phyloP scores from a whole-genome alignment of 163 green algal species.

The Volvox carteri region DNA sequence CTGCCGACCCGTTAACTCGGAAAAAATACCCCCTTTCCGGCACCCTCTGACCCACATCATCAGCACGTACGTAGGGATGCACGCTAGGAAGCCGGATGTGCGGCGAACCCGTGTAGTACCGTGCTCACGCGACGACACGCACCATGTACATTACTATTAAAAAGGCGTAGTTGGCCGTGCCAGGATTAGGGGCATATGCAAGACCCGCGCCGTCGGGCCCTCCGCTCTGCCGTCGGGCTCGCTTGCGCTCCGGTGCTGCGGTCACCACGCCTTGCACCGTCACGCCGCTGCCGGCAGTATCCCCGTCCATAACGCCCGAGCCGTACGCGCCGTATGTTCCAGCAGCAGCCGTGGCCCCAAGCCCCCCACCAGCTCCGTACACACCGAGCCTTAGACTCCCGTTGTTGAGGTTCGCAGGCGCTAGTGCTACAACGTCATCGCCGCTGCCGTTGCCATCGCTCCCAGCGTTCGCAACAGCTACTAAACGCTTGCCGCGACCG shows the following conservation, averaged over 20 bases:
- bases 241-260: neutral
- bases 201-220: constrained; percentile 1
- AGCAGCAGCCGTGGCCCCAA: neutral
- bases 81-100: too few relatives aligned
- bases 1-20: too few relatives aligned
- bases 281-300: neutral
- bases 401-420: neutral
- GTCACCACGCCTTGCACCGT: neutral
- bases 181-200: constrained; percentile 72
- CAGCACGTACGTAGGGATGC: too few relatives aligned
- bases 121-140: too few relatives aligned
- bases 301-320: neutral
- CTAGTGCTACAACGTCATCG: neutral
- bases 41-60: too few relatives aligned
- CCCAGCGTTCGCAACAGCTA: neutral
- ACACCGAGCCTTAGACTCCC: neutral
- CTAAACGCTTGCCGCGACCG: neutral
- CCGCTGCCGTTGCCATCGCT: neutral
- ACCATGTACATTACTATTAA: constrained; percentile 77
- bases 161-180: constrained; percentile 80
- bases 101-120: too few relatives aligned
- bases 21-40: too few relatives aligned
- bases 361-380: neutral
- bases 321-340: neutral
- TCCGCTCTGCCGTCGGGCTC: neutral